A percentile compares a stretch with the other conserved stretches of the same genome.
These are phyloP conservation scores for Xanthoconium purpureum DNA, from an alignment of 768 basidiomycete genomes.

Conservation along the genomic window DNA sequence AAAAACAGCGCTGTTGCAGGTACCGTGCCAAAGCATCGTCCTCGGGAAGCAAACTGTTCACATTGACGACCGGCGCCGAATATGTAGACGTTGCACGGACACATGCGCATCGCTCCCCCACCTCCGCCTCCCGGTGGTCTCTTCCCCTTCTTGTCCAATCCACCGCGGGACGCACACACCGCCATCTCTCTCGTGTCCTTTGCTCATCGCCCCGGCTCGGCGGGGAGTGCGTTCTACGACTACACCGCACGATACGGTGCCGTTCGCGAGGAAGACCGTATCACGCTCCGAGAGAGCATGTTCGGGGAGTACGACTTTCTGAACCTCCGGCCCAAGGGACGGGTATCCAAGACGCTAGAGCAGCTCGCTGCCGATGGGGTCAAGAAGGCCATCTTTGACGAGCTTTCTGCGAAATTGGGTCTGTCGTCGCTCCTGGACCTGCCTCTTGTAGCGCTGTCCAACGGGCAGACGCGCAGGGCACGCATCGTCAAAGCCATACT, in stretches of 20 bases:
- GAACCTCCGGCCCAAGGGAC: constrained; percentile 26
- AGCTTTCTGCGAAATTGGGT: constrained; percentile 53
- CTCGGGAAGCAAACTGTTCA: not conserved
- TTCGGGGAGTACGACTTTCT: constrained; percentile 47
- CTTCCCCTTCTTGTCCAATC: constrained; percentile 66
- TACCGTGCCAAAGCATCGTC: constrained; percentile 22
- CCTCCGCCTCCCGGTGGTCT: constrained; percentile 62
- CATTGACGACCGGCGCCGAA: not conserved
- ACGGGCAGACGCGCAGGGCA: constrained; percentile 88
- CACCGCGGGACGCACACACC: constrained; percentile 45
- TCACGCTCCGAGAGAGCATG: constrained; percentile 73
- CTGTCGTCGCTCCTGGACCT: constrained; percentile 69
- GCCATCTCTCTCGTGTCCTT: constrained; percentile 62
- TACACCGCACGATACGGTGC: constrained; percentile 92
- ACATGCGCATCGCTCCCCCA: constrained; percentile 64
- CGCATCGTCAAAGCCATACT: constrained; percentile 78
- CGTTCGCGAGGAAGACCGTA: constrained; percentile 76
- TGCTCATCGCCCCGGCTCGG: constrained; percentile 52
- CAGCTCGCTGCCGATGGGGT: constrained; percentile 26
- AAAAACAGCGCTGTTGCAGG: constrained; percentile 64
- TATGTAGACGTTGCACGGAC: constrained; percentile 63
- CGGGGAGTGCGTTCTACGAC: constrained; percentile 81
- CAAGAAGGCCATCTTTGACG: constrained; percentile 43
- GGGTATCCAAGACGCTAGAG: constrained; percentile 17
- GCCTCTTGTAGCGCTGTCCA: constrained; percentile 81